Evolutionary conservation across 1,284 basidiomycete species (phyloP).

Genomic region (Pseudomicrostroma phylloplanum): DNA sequence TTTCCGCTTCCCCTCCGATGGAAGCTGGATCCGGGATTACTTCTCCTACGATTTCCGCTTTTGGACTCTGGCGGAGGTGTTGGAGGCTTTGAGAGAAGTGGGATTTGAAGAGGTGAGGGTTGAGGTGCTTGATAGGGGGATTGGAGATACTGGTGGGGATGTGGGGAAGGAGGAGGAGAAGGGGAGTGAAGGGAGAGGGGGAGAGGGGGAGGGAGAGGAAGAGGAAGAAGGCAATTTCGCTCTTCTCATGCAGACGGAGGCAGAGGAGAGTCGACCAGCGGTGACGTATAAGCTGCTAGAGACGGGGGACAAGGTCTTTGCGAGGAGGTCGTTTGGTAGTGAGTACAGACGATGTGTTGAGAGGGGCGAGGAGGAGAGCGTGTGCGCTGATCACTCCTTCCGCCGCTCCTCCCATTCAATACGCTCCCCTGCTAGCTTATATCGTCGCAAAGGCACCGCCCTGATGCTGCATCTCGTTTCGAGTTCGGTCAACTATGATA

Average conservation of each 20-base stretch:
- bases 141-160: neutral
- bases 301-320: neutral
- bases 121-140: neutral
- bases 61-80: constrained; percentile 32
- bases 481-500: neutral
- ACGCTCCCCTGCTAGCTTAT: neutral
- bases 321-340: neutral
- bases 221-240: constrained; percentile 14
- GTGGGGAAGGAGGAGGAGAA: neutral
- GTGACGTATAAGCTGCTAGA: neutral
- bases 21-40: constrained; percentile 30
- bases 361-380: neutral
- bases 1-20: constrained; percentile 31
- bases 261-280: too few species aligned
- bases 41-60: constrained; percentile 41
- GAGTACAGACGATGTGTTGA: neutral
- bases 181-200: constrained; percentile 6
- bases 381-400: too few species aligned
- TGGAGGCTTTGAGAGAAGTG: constrained; percentile 37
- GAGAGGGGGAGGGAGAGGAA: constrained; percentile 14
- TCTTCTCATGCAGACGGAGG: neutral
- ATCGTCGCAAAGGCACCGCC: neutral
- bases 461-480: neutral
- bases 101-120: constrained; percentile 26
- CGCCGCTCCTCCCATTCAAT: too few species aligned